Conservation (phyloP, 2,329 filamentous ascomycete species). For the Talaromyces verruculosus region DNA sequence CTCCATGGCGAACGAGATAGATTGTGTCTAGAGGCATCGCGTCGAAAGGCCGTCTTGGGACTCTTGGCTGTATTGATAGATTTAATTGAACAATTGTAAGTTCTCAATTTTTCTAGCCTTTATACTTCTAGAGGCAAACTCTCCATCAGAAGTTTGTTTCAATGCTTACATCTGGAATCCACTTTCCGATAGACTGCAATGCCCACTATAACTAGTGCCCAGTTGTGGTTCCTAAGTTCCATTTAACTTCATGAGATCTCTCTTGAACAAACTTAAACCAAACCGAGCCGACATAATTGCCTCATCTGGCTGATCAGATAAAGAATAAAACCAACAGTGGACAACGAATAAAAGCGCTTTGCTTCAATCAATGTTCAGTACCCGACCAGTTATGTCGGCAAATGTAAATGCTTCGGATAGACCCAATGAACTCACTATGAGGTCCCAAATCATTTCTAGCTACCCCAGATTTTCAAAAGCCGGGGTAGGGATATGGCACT, state of each 20-base stretch:
- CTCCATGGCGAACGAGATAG: conserved; percentile 72
- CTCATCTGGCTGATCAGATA: neutral
- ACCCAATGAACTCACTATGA: neutral
- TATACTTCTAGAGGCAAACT: neutral
- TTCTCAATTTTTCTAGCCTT: neutral
- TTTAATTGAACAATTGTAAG: neutral
- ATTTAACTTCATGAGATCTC: neutral
- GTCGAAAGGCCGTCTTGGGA: neutral
- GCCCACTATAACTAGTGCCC: neutral
- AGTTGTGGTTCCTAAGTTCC: neutral
- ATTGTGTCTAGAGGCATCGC: conserved; percentile 68
- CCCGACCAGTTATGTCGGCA: neutral
- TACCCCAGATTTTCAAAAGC: neutral
- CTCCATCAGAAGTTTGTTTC: neutral
- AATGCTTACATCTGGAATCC: neutral
- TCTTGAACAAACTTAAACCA: neutral
- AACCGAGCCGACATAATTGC: neutral
- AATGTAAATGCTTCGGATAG: neutral
- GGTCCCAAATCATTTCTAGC: neutral
- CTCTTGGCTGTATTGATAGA: neutral
- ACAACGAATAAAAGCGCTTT: neutral
- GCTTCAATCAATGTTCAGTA: neutral
- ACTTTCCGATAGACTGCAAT: neutral
- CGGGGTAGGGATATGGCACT: neutral
- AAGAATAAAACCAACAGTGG: neutral